These are phyloP conservation scores for Tetracentron sinense DNA, from an alignment of 164 flowering plant genomes.

Conservation along the genomic window DNA sequence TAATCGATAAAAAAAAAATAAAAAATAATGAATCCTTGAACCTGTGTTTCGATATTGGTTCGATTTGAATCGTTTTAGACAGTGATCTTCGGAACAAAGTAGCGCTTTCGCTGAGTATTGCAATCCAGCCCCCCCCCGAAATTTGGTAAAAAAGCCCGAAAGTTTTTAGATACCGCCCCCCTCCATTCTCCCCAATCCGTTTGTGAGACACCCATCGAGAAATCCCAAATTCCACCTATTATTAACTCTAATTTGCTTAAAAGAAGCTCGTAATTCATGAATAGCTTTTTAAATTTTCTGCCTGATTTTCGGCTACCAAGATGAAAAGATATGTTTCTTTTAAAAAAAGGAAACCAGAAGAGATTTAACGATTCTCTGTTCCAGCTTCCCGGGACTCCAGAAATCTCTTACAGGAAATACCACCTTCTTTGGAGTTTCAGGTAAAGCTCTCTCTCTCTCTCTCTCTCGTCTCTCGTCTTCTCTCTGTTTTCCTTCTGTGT, in stretches of 20 bases:
- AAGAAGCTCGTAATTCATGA: conserved; percentile 11
- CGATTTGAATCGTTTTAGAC: conserved; percentile 61
- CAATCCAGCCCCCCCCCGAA: conserved; percentile 62
- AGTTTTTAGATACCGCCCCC: conserved; percentile 75
- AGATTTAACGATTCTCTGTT: conserved; percentile 45
- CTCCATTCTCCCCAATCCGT: conserved; percentile 55
- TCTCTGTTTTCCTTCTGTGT: no score
- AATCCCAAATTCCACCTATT: conserved; percentile 4
- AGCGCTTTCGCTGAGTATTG: conserved; percentile 74
- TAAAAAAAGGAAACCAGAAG: background rate
- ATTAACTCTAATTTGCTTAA: background rate
- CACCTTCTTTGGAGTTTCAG: background rate
- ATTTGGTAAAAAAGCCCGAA: no score
- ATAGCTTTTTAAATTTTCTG: conserved; percentile 9
- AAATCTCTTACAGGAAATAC: conserved; percentile 28
- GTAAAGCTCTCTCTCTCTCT: no score
- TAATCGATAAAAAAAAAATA: background rate
- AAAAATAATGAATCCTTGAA: conserved; percentile 9
- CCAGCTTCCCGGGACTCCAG: conserved; percentile 50
- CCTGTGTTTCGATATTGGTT: conserved; percentile 53
- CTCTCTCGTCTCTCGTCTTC: no score
- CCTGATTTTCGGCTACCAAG: background rate
- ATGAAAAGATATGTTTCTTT: background rate
- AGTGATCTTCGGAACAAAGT: conserved; percentile 58
- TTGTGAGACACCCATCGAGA: conserved; percentile 33